phyloP scores from a whole-genome alignment of 2,329 filamentous ascomycete genomes.

The Orbilia brochopaga region DNA sequence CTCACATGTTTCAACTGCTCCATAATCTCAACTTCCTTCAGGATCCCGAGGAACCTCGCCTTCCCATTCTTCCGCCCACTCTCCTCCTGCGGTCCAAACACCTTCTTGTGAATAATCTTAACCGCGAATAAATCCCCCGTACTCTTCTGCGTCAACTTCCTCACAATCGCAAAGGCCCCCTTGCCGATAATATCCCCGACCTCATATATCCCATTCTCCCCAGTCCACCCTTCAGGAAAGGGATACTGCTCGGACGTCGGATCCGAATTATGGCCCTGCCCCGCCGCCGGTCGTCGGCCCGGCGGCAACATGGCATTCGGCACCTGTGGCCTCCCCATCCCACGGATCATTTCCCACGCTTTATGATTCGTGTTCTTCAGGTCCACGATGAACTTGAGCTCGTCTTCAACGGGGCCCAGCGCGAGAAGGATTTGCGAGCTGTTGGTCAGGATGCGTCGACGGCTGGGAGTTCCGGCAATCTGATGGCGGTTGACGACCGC shows the following conservation, averaged over 20 bases:
- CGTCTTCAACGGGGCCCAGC: constrained; percentile 60
- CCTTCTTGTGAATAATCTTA: constrained; percentile 91
- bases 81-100: constrained; percentile 63
- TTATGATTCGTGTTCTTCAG: constrained; percentile 64
- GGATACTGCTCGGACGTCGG: constrained; percentile 47
- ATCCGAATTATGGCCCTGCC: constrained; percentile 43
- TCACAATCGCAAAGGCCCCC: constrained; percentile 92
- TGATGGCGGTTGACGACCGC: constrained; percentile 39
- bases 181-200: constrained; percentile 81
- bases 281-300: constrained; percentile 40
- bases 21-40: constrained; percentile 98
- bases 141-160: constrained; percentile 84
- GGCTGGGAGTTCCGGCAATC: constrained; percentile 51
- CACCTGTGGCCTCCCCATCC: constrained; percentile 11
- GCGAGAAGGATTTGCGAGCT: constrained; percentile 56
- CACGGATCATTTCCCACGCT: constrained; percentile 42
- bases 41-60: constrained; percentile 62
- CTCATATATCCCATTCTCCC: constrained; percentile 78
- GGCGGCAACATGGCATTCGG: constrained; percentile 39
- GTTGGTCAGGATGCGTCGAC: constrained; percentile 56
- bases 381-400: constrained; percentile 82
- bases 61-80: constrained; percentile 45
- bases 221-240: constrained; percentile 74
- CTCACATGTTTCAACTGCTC: constrained; percentile 79
- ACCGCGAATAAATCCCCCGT: constrained; percentile 84